Evolutionary conservation across 1,284 basidiomycete genomes (phyloP), one percentile per base, ranked within the genome.

Genomic region (Fistulinella cinereoalba): DNA sequence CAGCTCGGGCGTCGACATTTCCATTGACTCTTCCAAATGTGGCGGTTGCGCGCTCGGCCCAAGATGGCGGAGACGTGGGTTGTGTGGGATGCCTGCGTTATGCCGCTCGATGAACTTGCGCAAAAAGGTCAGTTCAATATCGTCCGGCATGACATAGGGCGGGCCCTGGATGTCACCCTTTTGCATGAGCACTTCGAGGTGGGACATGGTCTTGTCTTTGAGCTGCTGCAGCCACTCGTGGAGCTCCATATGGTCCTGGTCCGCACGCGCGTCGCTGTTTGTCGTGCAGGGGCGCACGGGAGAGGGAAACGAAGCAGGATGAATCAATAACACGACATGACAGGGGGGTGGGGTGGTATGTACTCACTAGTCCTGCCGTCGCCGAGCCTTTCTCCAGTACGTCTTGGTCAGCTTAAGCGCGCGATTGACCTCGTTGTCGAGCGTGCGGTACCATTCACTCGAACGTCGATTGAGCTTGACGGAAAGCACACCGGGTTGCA

Each of bases 161-260:
- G 85, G 85, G 13, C 85, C 85, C 58, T 83, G 82, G 31, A 88
- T 88, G 55, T 88, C 86, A 56, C 85, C 85, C 60, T 88, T 88
- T 62, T 88, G 85, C 81, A 88, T 88, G 55, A 89, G 78, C 2
- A 88, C 71, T 61, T 88, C 85, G 37, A 88, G 74, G 65, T 88
- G 85, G 37, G 84, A 85, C 86, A 88, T 88, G 43, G 83, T 86
- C 66, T 88, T 88, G 68, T 88, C 85, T 65, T 88, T 88, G 54
- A 88, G 72, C 64, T 88, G 85, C 60, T 88, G 85, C 1, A 88
- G 70, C 85, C 85, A 88, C 62, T 88, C 85, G 57, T 88, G 86
- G 21, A 88, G 68, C 61, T 88, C 85, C 86, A 88, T 88, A 57
- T 88, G 85, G 61, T 88, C 86, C 64, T 88, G 86, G 71, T 88